phyloP scores from a whole-genome alignment of 768 basidiomycete genomes.

The Tylopilus plumbeoviolaceoides region DNA sequence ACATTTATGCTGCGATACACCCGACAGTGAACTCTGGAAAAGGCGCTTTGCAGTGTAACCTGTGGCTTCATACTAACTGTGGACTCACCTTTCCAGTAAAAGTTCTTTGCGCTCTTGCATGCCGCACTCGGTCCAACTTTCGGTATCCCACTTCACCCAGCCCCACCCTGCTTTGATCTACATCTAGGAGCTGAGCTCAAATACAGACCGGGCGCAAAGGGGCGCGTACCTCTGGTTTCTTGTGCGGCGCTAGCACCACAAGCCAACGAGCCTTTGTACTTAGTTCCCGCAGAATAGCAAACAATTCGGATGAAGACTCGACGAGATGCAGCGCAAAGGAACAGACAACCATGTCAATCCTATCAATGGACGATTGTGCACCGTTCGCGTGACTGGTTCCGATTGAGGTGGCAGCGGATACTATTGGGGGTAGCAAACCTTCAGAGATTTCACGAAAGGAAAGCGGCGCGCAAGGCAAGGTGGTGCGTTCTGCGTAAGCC shows the following conservation, averaged over 20 bases:
- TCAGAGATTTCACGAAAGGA: constrained; percentile 62
- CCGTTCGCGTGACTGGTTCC: background rate
- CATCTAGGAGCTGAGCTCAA: background rate
- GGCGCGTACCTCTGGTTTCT: constrained; percentile 60
- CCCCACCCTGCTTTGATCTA: constrained; percentile 68
- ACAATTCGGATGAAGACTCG: constrained; percentile 56
- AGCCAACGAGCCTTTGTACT: constrained; percentile 62
- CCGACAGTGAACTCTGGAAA: constrained; percentile 27
- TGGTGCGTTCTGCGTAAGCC: constrained; percentile 55
- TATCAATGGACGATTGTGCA: constrained; percentile 1
- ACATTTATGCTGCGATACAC: constrained; percentile 26
- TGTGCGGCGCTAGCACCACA: constrained; percentile 68
- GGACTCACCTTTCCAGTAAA: constrained; percentile 43
- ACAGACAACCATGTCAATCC: constrained; percentile 61
- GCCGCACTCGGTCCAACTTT: constrained; percentile 41
- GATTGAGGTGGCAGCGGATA: constrained; percentile 12
- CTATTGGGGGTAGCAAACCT: constrained; percentile 43
- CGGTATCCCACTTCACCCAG: constrained; percentile 58
- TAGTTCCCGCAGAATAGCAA: constrained; percentile 60
- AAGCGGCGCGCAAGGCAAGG: constrained; percentile 49
- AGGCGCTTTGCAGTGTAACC: background rate
- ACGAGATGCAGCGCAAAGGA: constrained; percentile 75
- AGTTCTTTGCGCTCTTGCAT: constrained; percentile 42
- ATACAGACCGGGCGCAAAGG: background rate
- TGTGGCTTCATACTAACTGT: background rate